phyloP scores from a whole-genome alignment of 202 grass and related monocot species.

The Cymbopogon flexuosus region DNA sequence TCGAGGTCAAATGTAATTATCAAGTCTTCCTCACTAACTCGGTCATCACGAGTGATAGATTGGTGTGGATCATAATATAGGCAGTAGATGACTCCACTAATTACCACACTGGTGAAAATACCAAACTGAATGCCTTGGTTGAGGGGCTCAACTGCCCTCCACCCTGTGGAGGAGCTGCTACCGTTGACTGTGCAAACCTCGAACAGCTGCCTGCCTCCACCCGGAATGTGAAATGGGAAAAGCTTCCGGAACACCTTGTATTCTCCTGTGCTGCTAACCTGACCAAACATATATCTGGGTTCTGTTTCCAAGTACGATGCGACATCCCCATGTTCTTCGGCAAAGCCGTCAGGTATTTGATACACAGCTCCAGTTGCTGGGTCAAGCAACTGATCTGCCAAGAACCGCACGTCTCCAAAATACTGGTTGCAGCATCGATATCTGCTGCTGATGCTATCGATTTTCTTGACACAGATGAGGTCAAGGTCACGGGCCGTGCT shows the following conservation, averaged over 20 bases:
- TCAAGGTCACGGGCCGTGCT: not conserved
- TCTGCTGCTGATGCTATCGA: not conserved
- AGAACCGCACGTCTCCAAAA: not conserved
- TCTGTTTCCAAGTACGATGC: not conserved
- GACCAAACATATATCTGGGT: not conserved
- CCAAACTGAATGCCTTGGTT: not conserved
- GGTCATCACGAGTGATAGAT: not conserved
- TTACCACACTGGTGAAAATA: not conserved
- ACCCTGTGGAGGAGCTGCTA: not conserved
- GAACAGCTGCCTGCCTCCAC: not conserved
- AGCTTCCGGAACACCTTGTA: not conserved
- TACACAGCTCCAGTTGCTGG: not conserved
- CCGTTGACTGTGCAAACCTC: not conserved
- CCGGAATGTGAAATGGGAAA: too few species aligned
- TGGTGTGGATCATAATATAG: not conserved
- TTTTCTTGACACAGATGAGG: not conserved
- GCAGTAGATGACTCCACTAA: not conserved
- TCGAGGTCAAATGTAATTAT: not conserved
- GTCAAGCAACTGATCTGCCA: not conserved
- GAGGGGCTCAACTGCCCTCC: not conserved
- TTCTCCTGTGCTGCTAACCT: not conserved
- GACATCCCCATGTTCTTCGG: not conserved
- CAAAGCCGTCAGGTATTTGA: not conserved
- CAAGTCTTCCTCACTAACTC: not conserved
- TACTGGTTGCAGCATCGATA: not conserved